These are phyloP conservation scores for Suhomyces maxii DNA, from an alignment of 1,139 yeast species.

Conservation along the genomic window DNA sequence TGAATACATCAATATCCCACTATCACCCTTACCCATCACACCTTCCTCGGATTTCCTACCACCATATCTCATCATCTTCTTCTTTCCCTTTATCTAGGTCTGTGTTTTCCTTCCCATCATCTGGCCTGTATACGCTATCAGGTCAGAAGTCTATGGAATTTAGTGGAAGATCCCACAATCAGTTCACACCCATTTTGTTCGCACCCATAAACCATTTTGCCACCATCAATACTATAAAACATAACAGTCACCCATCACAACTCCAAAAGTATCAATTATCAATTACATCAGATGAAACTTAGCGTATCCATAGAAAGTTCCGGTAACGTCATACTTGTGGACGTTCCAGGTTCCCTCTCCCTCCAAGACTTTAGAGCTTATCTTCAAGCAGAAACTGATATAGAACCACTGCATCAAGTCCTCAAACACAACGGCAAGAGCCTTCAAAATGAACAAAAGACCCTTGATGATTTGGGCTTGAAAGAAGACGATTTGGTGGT, in stretches of 20 bases:
- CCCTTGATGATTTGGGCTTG: slow-evolving; percentile 49
- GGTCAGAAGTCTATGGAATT: background rate
- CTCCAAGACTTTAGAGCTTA: slow-evolving; percentile 74
- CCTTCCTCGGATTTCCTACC: no score
- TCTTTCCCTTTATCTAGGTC: no score
- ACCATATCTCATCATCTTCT: no score
- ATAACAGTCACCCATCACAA: background rate
- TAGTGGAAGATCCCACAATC: background rate
- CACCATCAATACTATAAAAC: slow-evolving; percentile 1
- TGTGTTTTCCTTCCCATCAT: no score
- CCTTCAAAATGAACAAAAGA: slow-evolving; percentile 32
- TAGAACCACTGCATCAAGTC: slow-evolving; percentile 48
- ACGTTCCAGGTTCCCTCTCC: slow-evolving; percentile 63
- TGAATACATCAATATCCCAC: no score
- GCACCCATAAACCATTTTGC: background rate
- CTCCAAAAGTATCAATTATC: background rate
- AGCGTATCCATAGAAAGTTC: slow-evolving; percentile 35
- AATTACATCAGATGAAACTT: slow-evolving; percentile 29
- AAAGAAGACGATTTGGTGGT: slow-evolving; percentile 60
- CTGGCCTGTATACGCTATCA: no score
- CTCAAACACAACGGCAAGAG: slow-evolving; percentile 48
- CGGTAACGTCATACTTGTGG: slow-evolving; percentile 43
- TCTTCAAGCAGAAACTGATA: slow-evolving; percentile 69
- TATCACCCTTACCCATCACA: no score
- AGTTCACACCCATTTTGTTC: background rate